phyloP scores from a whole-genome alignment of 2,329 filamentous ascomycete genomes.

The Dactylella cylindrospora region DNA sequence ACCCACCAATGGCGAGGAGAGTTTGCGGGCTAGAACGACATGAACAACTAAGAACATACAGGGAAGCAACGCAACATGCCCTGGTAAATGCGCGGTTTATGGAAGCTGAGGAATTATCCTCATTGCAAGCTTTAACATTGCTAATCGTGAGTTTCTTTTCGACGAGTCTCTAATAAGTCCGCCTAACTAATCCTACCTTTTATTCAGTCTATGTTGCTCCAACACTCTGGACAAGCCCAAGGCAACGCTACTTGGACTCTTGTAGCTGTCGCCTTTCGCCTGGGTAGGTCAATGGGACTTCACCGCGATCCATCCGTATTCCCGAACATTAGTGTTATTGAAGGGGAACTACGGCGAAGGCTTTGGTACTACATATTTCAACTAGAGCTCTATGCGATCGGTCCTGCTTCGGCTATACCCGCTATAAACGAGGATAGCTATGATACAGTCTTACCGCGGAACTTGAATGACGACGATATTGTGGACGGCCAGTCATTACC shows the following conservation, averaged over 20 bases:
- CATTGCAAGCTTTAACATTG: slow-evolving; percentile 31
- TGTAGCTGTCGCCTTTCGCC: slow-evolving; percentile 33
- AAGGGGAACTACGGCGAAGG: slow-evolving; percentile 36
- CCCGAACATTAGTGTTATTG: slow-evolving; percentile 31
- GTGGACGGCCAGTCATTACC: slow-evolving; percentile 31
- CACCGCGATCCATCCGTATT: slow-evolving; percentile 40
- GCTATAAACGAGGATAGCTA: slow-evolving; percentile 40
- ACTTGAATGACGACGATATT: slow-evolving; percentile 39
- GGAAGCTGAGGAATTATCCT: slow-evolving; percentile 39
- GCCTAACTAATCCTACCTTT: not conserved
- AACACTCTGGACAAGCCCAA: slow-evolving; percentile 29
- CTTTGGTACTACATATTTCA: slow-evolving; percentile 43
- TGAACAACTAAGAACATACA: slow-evolving; percentile 35
- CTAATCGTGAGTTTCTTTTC: slow-evolving; percentile 31
- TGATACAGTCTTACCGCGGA: slow-evolving; percentile 28
- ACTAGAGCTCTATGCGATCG: slow-evolving; percentile 35
- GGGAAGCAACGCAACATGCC: slow-evolving; percentile 35
- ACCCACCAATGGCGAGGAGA: slow-evolving; percentile 25
- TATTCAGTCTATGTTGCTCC: slow-evolving; percentile 29
- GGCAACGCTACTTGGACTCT: slow-evolving; percentile 35
- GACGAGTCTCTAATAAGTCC: not conserved
- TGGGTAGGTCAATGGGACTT: slow-evolving; percentile 40
- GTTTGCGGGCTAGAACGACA: slow-evolving; percentile 34
- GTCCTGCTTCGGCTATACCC: slow-evolving; percentile 34
- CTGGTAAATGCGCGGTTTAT: slow-evolving; percentile 39